phyloP scores from a whole-genome alignment of 441 rosid species.

The Kokia cookei region DNA sequence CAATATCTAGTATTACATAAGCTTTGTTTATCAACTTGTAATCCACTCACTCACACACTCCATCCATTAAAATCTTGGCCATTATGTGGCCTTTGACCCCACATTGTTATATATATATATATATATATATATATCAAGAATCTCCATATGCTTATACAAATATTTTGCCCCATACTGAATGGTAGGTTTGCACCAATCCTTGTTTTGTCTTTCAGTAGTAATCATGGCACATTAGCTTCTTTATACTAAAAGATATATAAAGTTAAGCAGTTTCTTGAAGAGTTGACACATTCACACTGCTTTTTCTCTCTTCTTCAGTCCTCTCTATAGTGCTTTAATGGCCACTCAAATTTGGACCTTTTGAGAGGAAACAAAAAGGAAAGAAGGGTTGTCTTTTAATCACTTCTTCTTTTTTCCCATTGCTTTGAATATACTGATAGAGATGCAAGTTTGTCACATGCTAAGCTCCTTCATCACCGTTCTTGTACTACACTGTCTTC shows the following conservation, averaged over 20 bases:
- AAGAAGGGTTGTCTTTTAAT: background rate
- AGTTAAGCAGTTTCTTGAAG: conserved; percentile 3
- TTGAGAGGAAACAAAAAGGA: conserved; percentile 7
- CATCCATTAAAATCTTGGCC: conserved; percentile 22
- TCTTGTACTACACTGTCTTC: conserved; percentile 10
- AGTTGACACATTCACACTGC: background rate
- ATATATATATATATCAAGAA: background rate
- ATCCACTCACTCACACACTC: background rate
- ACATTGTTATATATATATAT: conserved; percentile 5
- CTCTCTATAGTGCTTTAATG: conserved; percentile 1
- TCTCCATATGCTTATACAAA: conserved; percentile 5
- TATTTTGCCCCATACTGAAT: background rate
- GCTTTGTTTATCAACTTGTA: background rate
- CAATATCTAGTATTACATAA: background rate
- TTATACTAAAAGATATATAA: conserved; percentile 14
- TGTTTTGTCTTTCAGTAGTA: conserved; percentile 16
- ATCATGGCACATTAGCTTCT: conserved; percentile 24
- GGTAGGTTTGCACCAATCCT: background rate
- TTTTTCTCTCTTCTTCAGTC: background rate
- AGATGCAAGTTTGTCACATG: conserved; percentile 27
- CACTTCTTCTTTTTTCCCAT: background rate
- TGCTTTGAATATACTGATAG: conserved; percentile 14
- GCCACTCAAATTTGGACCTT: conserved; percentile 4
- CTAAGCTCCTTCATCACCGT: conserved; percentile 13
- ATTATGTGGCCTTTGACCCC: conserved; percentile 21